phyloP scores from a whole-genome alignment of 2,329 filamentous ascomycete species.

The Diaporthe sp. region DNA sequence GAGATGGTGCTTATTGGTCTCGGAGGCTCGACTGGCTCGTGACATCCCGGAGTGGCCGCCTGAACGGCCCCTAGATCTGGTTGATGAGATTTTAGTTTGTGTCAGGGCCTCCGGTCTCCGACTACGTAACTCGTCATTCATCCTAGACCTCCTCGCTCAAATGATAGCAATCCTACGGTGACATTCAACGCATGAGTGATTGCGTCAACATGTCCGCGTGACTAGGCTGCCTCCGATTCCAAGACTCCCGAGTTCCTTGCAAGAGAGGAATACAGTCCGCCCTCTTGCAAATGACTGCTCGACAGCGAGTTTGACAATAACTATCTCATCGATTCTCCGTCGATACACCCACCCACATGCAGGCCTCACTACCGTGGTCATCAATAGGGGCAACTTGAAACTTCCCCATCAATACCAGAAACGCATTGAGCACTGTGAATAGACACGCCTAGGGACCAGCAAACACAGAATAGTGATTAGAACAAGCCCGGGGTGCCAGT shows the following conservation, averaged over 20 bases:
- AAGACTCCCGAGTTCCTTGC: neutral
- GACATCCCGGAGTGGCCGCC: constrained; percentile 23
- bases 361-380: neutral
- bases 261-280: no score
- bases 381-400: no score
- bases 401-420: neutral
- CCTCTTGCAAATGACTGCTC: no score
- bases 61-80: constrained; percentile 19
- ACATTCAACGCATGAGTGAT: neutral
- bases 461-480: neutral
- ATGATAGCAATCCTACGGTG: neutral
- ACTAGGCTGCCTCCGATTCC: neutral
- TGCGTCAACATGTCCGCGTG: constrained; percentile 1
- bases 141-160: neutral
- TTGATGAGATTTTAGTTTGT: constrained; percentile 22
- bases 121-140: neutral
- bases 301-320: neutral
- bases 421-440: neutral
- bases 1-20: constrained; percentile 8
- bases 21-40: neutral
- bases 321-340: neutral
- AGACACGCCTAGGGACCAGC: neutral
- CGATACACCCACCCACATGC: no score
- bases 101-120: neutral
- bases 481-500: neutral